Percentiles rank a stretch among this genome's conserved stretches.
Conservation (phyloP, 768 basidiomycete species). For the Termitomyces sp. region DNA sequence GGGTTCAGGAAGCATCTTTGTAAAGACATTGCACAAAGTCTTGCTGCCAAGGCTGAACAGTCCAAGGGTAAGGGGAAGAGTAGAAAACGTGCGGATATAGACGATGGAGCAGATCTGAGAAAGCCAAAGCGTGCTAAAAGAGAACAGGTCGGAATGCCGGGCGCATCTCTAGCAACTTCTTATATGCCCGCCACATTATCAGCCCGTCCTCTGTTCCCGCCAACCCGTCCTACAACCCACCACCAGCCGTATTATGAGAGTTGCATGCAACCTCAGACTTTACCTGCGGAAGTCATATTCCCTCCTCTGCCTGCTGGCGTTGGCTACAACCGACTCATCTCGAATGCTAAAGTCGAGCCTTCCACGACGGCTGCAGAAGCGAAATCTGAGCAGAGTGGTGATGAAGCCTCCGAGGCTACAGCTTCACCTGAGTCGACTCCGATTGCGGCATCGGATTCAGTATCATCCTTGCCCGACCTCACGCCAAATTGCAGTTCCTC, state of each 20-base stretch:
- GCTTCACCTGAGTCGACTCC: slow-evolving; percentile 7
- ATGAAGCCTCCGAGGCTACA: slow-evolving; percentile 4
- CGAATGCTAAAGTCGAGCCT: slow-evolving; percentile 20
- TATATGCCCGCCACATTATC: slow-evolving; percentile 23
- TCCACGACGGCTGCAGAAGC: slow-evolving; percentile 18
- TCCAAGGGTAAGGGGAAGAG: slow-evolving; percentile 30
- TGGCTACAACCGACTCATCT: slow-evolving; percentile 27
- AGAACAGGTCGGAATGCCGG: slow-evolving; percentile 22
- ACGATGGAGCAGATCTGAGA: slow-evolving; percentile 36
- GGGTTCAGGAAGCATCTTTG: slow-evolving; percentile 70
- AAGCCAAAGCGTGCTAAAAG: slow-evolving; percentile 49
- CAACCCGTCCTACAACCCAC: slow-evolving; percentile 52
- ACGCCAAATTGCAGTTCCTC: slow-evolving; percentile 63
- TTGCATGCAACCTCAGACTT: slow-evolving; percentile 42
- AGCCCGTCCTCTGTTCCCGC: slow-evolving; percentile 45
- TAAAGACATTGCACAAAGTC: slow-evolving; percentile 41
- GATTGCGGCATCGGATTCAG: slow-evolving; percentile 28
- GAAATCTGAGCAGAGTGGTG: background rate
- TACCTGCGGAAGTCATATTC: slow-evolving; percentile 66
- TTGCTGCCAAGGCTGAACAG: slow-evolving; percentile 29
- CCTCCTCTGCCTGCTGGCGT: slow-evolving; percentile 61
- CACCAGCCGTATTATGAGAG: slow-evolving; percentile 75
- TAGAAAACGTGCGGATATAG: slow-evolving; percentile 33
- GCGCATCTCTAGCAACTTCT: slow-evolving; percentile 18
- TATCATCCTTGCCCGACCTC: slow-evolving; percentile 53